Evolutionary conservation across 2,329 filamentous ascomycete genomes (phyloP).

Genomic region (Phoma sp.): DNA sequence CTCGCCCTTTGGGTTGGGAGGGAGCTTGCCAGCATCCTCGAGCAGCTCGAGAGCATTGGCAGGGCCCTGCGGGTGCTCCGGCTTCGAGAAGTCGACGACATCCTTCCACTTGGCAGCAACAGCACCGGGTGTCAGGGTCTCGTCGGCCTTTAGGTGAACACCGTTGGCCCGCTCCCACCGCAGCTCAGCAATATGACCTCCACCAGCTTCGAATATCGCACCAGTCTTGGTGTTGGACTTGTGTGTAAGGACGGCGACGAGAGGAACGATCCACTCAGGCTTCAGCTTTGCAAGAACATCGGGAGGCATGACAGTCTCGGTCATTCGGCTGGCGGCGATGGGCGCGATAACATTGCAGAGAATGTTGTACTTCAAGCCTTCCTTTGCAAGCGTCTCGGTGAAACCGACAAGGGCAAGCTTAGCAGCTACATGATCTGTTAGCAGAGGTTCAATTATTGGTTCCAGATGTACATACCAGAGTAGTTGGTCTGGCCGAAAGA

Average conservation of each 20-base stretch:
- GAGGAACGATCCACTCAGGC: constrained; percentile 93
- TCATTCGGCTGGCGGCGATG: constrained; percentile 95
- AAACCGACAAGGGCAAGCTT: constrained; percentile 96
- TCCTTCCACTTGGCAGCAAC: constrained; percentile 89
- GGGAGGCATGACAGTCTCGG: constrained; percentile 92
- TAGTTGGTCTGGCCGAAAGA: constrained; percentile 97
- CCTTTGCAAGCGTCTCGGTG: constrained; percentile 96
- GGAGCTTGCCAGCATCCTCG: constrained; percentile 39
- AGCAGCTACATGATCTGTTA: constrained; percentile 65
- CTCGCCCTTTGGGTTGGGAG: constrained; percentile 43
- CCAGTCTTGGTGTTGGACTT: constrained; percentile 88
- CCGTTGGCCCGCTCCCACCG: constrained; percentile 94
- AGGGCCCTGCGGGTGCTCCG: constrained; percentile 82
- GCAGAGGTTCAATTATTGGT: constrained; percentile 28
- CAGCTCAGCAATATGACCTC: constrained; percentile 89
- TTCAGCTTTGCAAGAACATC: constrained; percentile 84
- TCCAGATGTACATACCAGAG: constrained; percentile 63
- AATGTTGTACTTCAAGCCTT: constrained; percentile 98
- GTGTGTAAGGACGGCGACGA: constrained; percentile 89
- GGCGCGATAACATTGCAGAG: constrained; percentile 93
- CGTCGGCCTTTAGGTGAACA: constrained; percentile 87
- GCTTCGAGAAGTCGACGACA: constrained; percentile 83
- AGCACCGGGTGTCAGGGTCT: constrained; percentile 84
- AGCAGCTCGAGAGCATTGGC: constrained; percentile 85
- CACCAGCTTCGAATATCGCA: constrained; percentile 91